Conservation (phyloP, 139 green algal species). For the Chlamydomonas applanata region DNA sequence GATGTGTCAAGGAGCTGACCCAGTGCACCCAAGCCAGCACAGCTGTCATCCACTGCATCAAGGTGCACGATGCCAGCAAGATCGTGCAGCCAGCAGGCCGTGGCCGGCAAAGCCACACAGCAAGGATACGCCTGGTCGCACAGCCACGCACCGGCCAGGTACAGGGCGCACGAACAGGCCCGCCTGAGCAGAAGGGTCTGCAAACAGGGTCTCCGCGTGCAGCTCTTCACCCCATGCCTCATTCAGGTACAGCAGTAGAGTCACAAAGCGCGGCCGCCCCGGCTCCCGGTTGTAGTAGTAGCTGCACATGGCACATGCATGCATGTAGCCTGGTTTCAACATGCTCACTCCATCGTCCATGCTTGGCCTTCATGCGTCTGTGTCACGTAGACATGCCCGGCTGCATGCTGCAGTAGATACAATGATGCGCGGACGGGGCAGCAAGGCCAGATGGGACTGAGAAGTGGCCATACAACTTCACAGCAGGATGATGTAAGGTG, state of each 20-base stretch:
- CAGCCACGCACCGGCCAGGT: constrained; percentile 32
- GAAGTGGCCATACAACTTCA: no score
- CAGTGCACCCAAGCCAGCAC: no score
- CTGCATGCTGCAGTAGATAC: background rate
- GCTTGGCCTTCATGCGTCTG: no score
- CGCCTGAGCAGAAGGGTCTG: constrained; percentile 58
- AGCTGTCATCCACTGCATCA: no score
- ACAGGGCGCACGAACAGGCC: constrained; percentile 71
- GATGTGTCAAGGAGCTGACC: no score
- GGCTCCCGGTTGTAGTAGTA: constrained; percentile 47
- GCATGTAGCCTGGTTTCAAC: background rate
- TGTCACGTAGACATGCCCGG: background rate
- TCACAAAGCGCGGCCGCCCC: constrained; percentile 69
- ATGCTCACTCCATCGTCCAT: background rate
- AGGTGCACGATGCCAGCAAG: no score
- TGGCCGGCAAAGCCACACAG: no score
- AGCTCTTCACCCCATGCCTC: constrained; percentile 55
- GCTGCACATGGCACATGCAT: background rate
- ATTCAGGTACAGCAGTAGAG: constrained; percentile 78
- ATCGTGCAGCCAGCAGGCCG: no score
- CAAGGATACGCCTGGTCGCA: no score
- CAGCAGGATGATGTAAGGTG: no score
- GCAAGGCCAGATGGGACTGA: no score
- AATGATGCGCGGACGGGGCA: no score
- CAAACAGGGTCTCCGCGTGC: constrained; percentile 76